phyloP scores from a whole-genome alignment of 2,329 filamentous ascomycete species.

The Paecilomyces fulvus region DNA sequence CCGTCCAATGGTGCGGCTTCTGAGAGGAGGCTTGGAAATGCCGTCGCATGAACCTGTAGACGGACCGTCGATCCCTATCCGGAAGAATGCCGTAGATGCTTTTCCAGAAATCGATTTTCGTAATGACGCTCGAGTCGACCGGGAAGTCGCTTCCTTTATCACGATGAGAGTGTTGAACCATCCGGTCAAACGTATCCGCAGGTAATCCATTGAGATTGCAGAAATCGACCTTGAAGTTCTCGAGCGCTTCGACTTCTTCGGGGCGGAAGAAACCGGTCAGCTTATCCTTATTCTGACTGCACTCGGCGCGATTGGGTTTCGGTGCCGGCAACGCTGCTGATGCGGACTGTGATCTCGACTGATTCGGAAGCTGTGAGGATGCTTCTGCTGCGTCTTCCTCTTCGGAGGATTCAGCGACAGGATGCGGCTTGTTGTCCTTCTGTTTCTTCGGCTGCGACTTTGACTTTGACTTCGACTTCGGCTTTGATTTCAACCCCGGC shows the following conservation, averaged over 20 bases:
- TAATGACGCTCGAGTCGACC: conserved; percentile 10
- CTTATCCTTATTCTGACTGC: conserved; percentile 9
- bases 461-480: not conserved
- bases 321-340: not conserved
- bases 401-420: not conserved
- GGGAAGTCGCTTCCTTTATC: conserved; percentile 15
- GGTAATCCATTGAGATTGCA: conserved; percentile 20
- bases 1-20: conserved; percentile 31
- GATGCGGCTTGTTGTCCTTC: not conserved
- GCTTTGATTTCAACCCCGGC: not conserved
- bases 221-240: conserved; percentile 25
- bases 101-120: conserved; percentile 28
- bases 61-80: conserved; percentile 26
- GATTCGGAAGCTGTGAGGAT: not conserved
- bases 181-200: conserved; percentile 18
- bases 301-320: not conserved
- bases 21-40: conserved; percentile 32
- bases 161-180: conserved; percentile 27
- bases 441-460: not conserved
- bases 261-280: conserved; percentile 22
- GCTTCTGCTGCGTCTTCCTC: not conserved
- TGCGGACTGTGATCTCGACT: conserved; percentile 4
- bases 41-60: conserved; percentile 34
- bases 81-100: conserved; percentile 28
- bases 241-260: conserved; percentile 22